Evolutionary conservation across 1,284 basidiomycete species (phyloP).

Genomic region (Pholiota adiposa): DNA sequence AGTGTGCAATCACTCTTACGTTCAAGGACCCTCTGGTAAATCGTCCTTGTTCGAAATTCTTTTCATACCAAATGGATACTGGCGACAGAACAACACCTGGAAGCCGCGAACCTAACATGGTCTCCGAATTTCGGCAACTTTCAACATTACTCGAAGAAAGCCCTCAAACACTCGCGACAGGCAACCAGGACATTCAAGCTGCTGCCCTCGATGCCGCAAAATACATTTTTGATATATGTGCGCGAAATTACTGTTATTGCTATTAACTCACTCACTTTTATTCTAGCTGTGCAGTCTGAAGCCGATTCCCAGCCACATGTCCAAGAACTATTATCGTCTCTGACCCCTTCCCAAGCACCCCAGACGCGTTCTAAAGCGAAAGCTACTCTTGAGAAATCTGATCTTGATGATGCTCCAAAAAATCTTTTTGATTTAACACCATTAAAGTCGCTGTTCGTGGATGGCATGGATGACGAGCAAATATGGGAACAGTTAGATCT

Average conservation of each 20-base stretch:
- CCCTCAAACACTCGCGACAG: slow-evolving; percentile 58
- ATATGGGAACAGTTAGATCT: slow-evolving; percentile 94
- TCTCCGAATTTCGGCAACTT: slow-evolving; percentile 50
- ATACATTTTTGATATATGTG: slow-evolving; percentile 83
- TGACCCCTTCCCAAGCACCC: slow-evolving; percentile 65
- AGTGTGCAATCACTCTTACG: background rate
- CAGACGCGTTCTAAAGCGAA: slow-evolving; percentile 70
- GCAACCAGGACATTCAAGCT: slow-evolving; percentile 58
- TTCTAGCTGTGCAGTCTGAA: slow-evolving; percentile 69
- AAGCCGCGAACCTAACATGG: slow-evolving; percentile 13
- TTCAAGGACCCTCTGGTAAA: background rate
- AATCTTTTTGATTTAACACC: slow-evolving; percentile 70
- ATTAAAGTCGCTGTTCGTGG: slow-evolving; percentile 72
- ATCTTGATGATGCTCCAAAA: slow-evolving; percentile 33
- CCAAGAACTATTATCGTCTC: slow-evolving; percentile 66
- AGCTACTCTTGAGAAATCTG: slow-evolving; percentile 44
- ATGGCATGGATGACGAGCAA: slow-evolving; percentile 89
- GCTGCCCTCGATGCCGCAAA: slow-evolving; percentile 75
- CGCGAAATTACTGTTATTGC: slow-evolving; percentile 27
- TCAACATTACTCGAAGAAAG: slow-evolving; percentile 56
- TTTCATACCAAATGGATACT: slow-evolving; percentile 6
- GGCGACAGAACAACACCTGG: background rate
- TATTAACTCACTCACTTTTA: slow-evolving; percentile 4
- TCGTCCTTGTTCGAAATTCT: background rate
- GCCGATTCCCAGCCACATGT: slow-evolving; percentile 66